A percentile compares a stretch with the other conserved stretches of the same genome.
phyloP scores from a whole-genome alignment of 352 stramenopile genomes.

The Globisporangium takayamanum region DNA sequence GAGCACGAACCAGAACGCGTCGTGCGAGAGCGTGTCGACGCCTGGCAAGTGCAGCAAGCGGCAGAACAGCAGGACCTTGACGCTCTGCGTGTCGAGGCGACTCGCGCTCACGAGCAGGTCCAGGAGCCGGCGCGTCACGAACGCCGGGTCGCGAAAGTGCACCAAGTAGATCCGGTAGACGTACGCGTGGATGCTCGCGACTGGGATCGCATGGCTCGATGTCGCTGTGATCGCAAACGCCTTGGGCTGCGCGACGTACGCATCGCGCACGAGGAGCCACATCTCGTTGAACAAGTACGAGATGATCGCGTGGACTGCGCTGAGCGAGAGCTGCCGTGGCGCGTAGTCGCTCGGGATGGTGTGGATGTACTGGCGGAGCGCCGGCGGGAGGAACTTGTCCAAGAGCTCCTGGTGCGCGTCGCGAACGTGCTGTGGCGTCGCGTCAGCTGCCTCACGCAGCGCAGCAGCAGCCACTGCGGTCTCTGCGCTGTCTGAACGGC shows the following conservation, averaged over 20 bases:
- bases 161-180: slow-evolving; percentile 46
- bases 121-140: slow-evolving; percentile 32
- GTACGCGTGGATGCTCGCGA: slow-evolving; percentile 30
- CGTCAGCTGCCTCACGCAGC: not conserved
- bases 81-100: slow-evolving; percentile 49
- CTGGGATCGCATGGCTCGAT: slow-evolving; percentile 12
- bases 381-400: slow-evolving; percentile 25
- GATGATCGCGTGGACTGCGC: slow-evolving; percentile 30
- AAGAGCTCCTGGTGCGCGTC: slow-evolving; percentile 26
- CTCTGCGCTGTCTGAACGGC: not conserved
- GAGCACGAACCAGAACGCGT: slow-evolving; percentile 52
- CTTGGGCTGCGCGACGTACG: slow-evolving; percentile 16
- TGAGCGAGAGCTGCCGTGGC: slow-evolving; percentile 30
- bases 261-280: slow-evolving; percentile 33
- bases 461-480: not conserved
- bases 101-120: slow-evolving; percentile 38
- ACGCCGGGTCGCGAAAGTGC: slow-evolving; percentile 33
- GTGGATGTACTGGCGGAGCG: slow-evolving; percentile 23
- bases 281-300: slow-evolving; percentile 47
- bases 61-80: slow-evolving; percentile 49
- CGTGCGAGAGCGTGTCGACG: slow-evolving; percentile 23
- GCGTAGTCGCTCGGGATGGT: slow-evolving; percentile 29
- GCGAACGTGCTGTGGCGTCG: not conserved
- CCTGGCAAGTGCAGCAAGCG: slow-evolving; percentile 31
- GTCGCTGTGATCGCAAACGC: slow-evolving; percentile 11